phyloP scores from a whole-genome alignment of 148 eudicot species.

The Cornus suecica region DNA sequence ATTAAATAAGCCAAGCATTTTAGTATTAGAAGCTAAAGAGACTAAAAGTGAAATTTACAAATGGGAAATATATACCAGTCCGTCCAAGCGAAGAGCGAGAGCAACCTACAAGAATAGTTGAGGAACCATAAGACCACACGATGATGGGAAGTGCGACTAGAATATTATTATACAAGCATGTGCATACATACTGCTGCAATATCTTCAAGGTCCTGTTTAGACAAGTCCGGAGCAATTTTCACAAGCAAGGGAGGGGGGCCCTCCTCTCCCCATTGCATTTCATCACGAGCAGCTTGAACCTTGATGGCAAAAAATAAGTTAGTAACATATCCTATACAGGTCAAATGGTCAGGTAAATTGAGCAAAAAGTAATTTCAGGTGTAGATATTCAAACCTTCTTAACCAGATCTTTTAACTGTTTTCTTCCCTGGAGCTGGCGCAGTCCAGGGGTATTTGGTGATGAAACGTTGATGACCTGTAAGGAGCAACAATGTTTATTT shows the following conservation, averaged over 20 bases:
- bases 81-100: constrained; percentile 88
- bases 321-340: neutral
- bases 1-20: neutral
- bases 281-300: constrained; percentile 99
- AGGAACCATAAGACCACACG: constrained; percentile 21
- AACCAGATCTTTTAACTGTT: constrained; percentile 94
- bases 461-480: constrained; percentile 86
- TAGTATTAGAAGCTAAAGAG: constrained; percentile 1
- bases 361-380: neutral
- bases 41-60: neutral
- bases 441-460: constrained; percentile 99
- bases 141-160: neutral
- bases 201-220: constrained; percentile 96
- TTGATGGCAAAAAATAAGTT: constrained; percentile 21
- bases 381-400: constrained; percentile 58
- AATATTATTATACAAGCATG: constrained; percentile 10
- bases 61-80: constrained; percentile 62
- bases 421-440: constrained; percentile 98
- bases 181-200: constrained; percentile 89
- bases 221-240: constrained; percentile 98
- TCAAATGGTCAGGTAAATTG: neutral
- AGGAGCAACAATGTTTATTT: neutral
- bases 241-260: constrained; percentile 98
- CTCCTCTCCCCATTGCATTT: constrained; percentile 99
- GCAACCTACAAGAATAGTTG: constrained; percentile 63